Base-by-base conservation (phyloP, 2,329 filamentous ascomycete genomes). In the Pezicula radicicola region DNA sequence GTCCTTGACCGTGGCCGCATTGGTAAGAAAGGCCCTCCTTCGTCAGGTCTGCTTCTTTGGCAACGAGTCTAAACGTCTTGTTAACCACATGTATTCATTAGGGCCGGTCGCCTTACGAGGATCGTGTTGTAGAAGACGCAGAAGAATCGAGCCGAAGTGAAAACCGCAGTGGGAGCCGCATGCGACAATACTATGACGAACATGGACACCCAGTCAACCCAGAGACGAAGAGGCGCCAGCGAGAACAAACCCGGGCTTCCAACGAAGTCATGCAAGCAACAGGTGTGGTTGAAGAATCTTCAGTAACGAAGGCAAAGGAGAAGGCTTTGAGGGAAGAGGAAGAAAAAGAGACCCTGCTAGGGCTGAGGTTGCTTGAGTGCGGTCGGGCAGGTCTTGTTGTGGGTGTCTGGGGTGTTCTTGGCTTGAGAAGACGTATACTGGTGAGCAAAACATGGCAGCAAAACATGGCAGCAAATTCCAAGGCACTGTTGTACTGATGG, bases 221-320 rank as follows among this genome's bases (percentile, higher is more conserved):
- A 4, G 63, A 66, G 41, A 68, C 63, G 9, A 66, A 58, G 49
- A 56, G 62, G 16, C 54, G 63, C 41, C 63, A 66, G 39, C 58
- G 61, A 45, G 65, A 68, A 15, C 60, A 66, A 25, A 61, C 68
- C 21, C 59, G 65, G 28, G 65, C 66, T 18, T 63, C 65, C 33
- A 69, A 69, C 49, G 66, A 69, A 56, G 66, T 69, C 27, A 65
- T 69, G 63, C 61, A 65, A 47, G 64, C 64, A 27, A 67, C 65
- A 10, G 66, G 66, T 18, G 58, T 69, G 15, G 63, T 68, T 10
- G 66, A 69, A 52, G 60, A 66, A 44, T 55, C 58, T 13, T 39
- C 51, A 27, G 59, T 57, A 18, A 61, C 60, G 19, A 65, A 57
- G 33, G 50, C 42, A 13, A 63, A 62, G 46, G 58, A 54, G 3